These are phyloP conservation scores for Microcyclosporella mali DNA, from an alignment of 2,329 filamentous ascomycete genomes.

Conservation along the genomic window DNA sequence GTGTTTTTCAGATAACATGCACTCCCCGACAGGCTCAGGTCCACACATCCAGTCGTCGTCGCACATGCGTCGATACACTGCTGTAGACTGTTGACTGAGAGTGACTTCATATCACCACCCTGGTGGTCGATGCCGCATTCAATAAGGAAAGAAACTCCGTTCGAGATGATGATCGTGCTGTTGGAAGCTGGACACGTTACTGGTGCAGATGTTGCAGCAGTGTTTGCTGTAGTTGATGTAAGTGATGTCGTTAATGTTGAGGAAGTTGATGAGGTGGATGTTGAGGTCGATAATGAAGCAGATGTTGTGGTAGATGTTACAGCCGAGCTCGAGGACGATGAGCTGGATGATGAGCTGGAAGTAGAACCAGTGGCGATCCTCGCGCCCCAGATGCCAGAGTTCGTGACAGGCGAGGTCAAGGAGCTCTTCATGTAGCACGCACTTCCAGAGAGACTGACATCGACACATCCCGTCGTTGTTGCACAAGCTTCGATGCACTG, in stretches of 20 bases:
- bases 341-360: neutral
- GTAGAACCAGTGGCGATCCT: neutral
- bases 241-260: neutral
- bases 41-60: constrained; percentile 26
- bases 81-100: constrained; percentile 20
- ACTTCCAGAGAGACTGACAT: constrained; percentile 19
- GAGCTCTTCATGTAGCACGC: constrained; percentile 29
- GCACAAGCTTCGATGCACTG: constrained; percentile 24
- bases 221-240: constrained; percentile 7
- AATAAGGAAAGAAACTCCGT: constrained; percentile 15
- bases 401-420: constrained; percentile 8
- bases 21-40: constrained; percentile 27
- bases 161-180: constrained; percentile 15
- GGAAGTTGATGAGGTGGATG: neutral
- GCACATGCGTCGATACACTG: constrained; percentile 29
- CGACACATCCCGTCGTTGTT: constrained; percentile 17
- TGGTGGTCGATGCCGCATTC: constrained; percentile 30
- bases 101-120: constrained; percentile 25
- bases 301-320: neutral
- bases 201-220: constrained; percentile 8
- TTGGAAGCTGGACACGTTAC: constrained; percentile 19
- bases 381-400: constrained; percentile 14
- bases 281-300: neutral
- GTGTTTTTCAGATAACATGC: constrained; percentile 31
- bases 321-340: neutral